phyloP scores from a whole-genome alignment of 2,329 filamentous ascomycete species.

The Didymella arachidicola region DNA sequence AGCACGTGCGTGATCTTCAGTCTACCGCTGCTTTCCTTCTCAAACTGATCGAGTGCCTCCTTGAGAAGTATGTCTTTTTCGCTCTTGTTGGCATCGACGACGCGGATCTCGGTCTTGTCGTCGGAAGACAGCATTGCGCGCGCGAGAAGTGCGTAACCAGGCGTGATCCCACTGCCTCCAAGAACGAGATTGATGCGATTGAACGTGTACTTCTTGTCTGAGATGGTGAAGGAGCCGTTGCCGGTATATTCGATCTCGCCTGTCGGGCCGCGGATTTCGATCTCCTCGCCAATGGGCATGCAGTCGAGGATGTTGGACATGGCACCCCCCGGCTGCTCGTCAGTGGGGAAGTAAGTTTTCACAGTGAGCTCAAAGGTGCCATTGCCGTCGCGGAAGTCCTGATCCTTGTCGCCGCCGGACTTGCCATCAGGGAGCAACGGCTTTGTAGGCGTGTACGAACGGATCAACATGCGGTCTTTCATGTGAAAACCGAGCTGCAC shows the following conservation, averaged over 20 bases:
- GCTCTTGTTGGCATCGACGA: constrained; percentile 59
- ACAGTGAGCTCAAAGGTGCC: constrained; percentile 35
- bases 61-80: constrained; percentile 58
- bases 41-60: constrained; percentile 54
- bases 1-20: constrained; percentile 59
- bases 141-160: constrained; percentile 60
- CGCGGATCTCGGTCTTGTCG: constrained; percentile 52
- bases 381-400: constrained; percentile 20
- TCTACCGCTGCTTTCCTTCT: constrained; percentile 48
- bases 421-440: constrained; percentile 40
- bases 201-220: constrained; percentile 53
- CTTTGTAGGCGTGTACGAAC: constrained; percentile 60
- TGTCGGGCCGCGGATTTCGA: constrained; percentile 62
- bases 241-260: constrained; percentile 61
- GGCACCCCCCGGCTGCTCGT: constrained; percentile 60
- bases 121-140: constrained; percentile 49
- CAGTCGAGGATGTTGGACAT: constrained; percentile 63
- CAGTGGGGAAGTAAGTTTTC: constrained; percentile 62
- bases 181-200: constrained; percentile 58
- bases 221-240: constrained; percentile 57
- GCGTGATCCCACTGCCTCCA: constrained; percentile 61
- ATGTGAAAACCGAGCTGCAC: constrained; percentile 63
- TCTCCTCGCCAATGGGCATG: constrained; percentile 57
- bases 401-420: not conserved
- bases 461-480: constrained; percentile 59